These are phyloP conservation scores for Penicillium glabrum DNA, from an alignment of 2,329 filamentous ascomycete genomes.

Conservation along the genomic window DNA sequence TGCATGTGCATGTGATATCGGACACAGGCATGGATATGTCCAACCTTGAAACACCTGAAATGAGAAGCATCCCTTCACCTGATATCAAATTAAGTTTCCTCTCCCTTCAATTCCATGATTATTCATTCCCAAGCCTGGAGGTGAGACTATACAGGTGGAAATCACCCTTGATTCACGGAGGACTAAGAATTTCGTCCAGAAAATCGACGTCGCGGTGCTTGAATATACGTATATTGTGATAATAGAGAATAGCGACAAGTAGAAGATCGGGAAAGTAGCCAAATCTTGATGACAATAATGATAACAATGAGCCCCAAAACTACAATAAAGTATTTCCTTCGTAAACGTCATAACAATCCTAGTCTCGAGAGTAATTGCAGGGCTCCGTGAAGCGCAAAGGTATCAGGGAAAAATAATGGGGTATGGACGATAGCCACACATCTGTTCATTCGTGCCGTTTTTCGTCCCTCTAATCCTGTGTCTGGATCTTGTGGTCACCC, in stretches of 20 bases:
- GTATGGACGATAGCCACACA: neutral
- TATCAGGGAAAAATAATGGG: neutral
- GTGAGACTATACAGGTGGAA: no score
- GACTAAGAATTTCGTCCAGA: no score
- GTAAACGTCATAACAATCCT: constrained; percentile 21
- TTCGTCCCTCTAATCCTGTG: constrained; percentile 49
- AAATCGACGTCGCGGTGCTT: no score
- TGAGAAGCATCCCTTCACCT: no score
- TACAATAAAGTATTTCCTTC: constrained; percentile 21
- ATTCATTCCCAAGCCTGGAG: no score
- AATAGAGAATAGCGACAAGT: neutral
- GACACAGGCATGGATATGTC: no score
- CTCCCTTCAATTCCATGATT: no score
- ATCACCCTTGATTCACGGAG: no score
- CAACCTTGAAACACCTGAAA: no score
- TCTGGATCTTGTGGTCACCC: constrained; percentile 89
- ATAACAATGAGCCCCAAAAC: constrained; percentile 9
- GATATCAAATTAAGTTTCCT: no score
- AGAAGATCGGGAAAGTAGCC: constrained; percentile 4
- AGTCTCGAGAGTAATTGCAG: constrained; percentile 1
- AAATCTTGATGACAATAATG: neutral
- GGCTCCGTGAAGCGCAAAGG: neutral
- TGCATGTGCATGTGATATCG: no score
- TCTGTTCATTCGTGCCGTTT: neutral
- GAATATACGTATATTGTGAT: neutral